A percentile compares a stretch with the other conserved stretches of the same genome.
Conservation (phyloP, 208 protist species). For the Leishmania tarentolae region DNA sequence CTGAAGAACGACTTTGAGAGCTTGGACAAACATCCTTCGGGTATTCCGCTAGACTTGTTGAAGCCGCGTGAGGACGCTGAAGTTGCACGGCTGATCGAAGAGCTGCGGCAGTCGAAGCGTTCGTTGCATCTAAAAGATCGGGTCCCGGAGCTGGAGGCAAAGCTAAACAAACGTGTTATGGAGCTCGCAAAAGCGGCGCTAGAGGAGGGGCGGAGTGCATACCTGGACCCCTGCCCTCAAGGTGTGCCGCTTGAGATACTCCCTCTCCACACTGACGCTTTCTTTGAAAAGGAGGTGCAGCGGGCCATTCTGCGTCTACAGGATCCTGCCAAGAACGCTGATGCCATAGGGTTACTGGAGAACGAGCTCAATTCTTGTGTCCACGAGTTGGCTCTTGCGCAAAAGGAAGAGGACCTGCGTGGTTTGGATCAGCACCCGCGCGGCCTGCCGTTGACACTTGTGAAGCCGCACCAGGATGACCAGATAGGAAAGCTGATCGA, state of each 20-base stretch:
- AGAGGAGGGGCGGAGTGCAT: conserved; percentile 51
- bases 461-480: conserved; percentile 67
- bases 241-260: conserved; percentile 61
- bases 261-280: conserved; percentile 52
- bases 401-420: conserved; percentile 58
- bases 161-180: conserved; percentile 47
- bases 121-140: conserved; percentile 33
- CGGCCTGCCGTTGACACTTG: conserved; percentile 48
- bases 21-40: conserved; percentile 60
- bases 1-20: conserved; percentile 56
- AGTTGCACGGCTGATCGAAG: conserved; percentile 44
- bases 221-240: conserved; percentile 56
- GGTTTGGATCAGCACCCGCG: conserved; percentile 46
- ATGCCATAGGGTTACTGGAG: conserved; percentile 53
- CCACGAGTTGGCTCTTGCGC: conserved; percentile 56
- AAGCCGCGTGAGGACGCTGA: conserved; percentile 50
- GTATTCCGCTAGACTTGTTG: conserved; percentile 68
- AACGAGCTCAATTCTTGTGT: conserved; percentile 68
- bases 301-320: conserved; percentile 49
- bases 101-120: conserved; percentile 43
- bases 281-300: conserved; percentile 58
- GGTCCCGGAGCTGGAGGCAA: conserved; percentile 40
- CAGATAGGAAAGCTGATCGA: conserved; percentile 57
- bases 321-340: conserved; percentile 47
- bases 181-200: conserved; percentile 49